Conservation (phyloP, 805 yeast species). For the Yarrowia alimentaria region DNA sequence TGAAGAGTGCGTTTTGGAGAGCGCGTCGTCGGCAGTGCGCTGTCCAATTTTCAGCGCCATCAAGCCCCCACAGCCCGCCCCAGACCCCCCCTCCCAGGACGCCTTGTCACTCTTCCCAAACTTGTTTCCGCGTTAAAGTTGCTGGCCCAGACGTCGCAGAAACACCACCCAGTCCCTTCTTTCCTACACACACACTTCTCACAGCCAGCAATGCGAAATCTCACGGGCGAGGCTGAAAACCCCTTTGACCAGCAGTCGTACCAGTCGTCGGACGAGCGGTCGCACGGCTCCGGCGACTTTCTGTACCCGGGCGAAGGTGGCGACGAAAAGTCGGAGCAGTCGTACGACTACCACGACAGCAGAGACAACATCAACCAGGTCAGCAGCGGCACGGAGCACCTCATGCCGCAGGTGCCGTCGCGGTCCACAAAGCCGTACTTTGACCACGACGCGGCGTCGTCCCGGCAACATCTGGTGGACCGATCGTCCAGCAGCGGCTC, state of each 20-base stretch:
- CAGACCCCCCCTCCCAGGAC: no score
- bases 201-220: slow-evolving; percentile 23
- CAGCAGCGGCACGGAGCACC: slow-evolving; percentile 7
- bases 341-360: slow-evolving; percentile 8
- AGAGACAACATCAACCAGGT: neutral
- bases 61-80: no score
- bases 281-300: slow-evolving; percentile 25
- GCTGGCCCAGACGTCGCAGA: neutral
- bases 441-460: slow-evolving; percentile 22
- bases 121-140: slow-evolving; percentile 2
- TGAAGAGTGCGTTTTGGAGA: no score
- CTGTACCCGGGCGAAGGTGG: slow-evolving; percentile 18
- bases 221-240: slow-evolving; percentile 22
- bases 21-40: no score
- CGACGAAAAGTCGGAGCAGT: no score
- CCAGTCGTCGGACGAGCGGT: slow-evolving; percentile 23
- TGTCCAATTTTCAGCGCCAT: no score
- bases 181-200: neutral
- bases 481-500: slow-evolving; percentile 13
- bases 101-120: no score
- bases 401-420: slow-evolving; percentile 19
- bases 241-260: slow-evolving; percentile 27
- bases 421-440: slow-evolving; percentile 23
- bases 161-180: neutral
- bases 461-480: slow-evolving; percentile 19